Percentiles rank a stretch among this genome's conserved stretches.
Conservation (phyloP, 371 early-diverging fungal genomes). For the Rhizopus stolonifer region DNA sequence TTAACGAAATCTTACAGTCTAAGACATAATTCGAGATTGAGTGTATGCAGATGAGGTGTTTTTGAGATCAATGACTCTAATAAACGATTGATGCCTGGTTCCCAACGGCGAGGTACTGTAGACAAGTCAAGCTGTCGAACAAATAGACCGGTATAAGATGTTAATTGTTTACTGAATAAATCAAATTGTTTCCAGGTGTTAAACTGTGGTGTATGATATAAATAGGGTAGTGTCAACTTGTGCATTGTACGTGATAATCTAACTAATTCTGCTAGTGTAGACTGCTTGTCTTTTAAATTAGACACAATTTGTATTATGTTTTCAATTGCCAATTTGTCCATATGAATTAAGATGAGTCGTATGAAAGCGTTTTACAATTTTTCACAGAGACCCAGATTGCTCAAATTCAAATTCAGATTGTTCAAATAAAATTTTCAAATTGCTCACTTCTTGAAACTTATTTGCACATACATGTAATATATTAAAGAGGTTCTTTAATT, state of each 20-base stretch:
- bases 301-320: slow-evolving; percentile 46
- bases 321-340: too few relatives aligned
- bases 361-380: too few relatives aligned
- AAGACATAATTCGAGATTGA: slow-evolving; percentile 19
- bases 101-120: slow-evolving; percentile 26
- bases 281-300: slow-evolving; percentile 18
- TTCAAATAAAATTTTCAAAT: too few relatives aligned
- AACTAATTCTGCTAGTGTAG: slow-evolving; percentile 5
- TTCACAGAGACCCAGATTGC: too few relatives aligned
- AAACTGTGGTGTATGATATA: slow-evolving; percentile 22
- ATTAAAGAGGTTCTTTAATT: too few relatives aligned
- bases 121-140: slow-evolving; percentile 17
- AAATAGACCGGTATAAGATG: neutral
- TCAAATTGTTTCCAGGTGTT: slow-evolving; percentile 3
- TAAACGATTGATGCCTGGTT: neutral
- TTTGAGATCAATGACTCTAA: slow-evolving; percentile 8
- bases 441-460: too few relatives aligned
- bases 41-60: slow-evolving; percentile 14
- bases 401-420: too few relatives aligned
- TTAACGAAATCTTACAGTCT: slow-evolving; percentile 8
- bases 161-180: slow-evolving; percentile 10
- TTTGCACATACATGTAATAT: too few relatives aligned
- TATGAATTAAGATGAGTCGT: too few relatives aligned
- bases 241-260: slow-evolving; percentile 5
- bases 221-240: slow-evolving; percentile 1